Evolutionary conservation across 345 rosid genomes (phyloP).

Genomic region (Heritiera fomes): DNA sequence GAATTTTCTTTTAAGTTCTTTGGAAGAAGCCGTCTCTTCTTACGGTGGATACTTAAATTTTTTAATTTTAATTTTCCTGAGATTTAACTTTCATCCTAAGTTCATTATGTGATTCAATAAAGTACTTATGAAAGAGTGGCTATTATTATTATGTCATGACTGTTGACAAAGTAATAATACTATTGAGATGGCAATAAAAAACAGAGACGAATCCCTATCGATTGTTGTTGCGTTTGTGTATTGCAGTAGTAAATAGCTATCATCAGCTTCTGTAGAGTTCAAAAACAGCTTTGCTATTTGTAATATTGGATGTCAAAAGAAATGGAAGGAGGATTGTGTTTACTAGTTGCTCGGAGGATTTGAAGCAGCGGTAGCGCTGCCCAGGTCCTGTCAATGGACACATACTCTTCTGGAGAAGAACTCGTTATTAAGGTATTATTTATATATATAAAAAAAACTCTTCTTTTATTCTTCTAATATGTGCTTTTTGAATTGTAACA

Average conservation of each 20-base stretch:
- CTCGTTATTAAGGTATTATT: slow-evolving; percentile 63
- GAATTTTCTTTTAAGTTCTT: slow-evolving; percentile 58
- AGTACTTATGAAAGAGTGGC: not conserved
- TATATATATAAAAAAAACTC: no score
- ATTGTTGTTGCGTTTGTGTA: slow-evolving; percentile 50
- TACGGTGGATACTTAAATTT: slow-evolving; percentile 55
- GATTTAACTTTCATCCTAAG: not conserved
- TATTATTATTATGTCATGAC: not conserved
- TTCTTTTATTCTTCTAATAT: not conserved
- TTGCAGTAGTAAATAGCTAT: slow-evolving; percentile 53
- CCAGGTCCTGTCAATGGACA: slow-evolving; percentile 63
- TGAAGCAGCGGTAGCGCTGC: slow-evolving; percentile 67
- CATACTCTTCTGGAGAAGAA: slow-evolving; percentile 80
- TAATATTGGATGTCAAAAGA: slow-evolving; percentile 34
- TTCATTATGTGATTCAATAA: not conserved
- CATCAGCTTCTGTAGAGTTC: slow-evolving; percentile 34
- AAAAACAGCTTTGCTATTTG: slow-evolving; percentile 46
- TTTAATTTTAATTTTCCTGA: not conserved
- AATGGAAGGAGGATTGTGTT: slow-evolving; percentile 48
- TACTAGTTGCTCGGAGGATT: slow-evolving; percentile 60
- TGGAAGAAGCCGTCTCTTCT: slow-evolving; percentile 48
- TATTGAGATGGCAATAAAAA: slow-evolving; percentile 28
- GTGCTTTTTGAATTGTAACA: not conserved
- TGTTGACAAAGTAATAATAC: slow-evolving; percentile 12
- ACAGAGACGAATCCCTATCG: slow-evolving; percentile 49